Evolutionary conservation across 768 basidiomycete genomes (phyloP), one percentile per base, ranked within the genome.

Genomic region (Gymnopilus dilepis): DNA sequence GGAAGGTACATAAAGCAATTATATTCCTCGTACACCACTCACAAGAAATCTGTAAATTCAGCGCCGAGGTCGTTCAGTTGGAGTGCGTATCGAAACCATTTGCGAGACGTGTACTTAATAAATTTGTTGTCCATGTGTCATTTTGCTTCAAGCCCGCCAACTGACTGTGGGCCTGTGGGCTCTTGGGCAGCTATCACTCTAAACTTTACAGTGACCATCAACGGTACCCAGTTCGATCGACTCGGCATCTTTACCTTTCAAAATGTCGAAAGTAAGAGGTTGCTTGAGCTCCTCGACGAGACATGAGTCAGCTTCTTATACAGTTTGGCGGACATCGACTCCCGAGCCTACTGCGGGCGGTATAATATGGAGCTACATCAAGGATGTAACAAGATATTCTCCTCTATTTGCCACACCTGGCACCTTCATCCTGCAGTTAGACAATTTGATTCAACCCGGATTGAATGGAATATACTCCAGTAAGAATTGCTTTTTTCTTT

Each of bases 251-350:
- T 94, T 65, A 89, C 88, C 5, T 88, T 92, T 69, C 86, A 90
- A 30, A 87, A 91, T 67, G 89, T 90, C 7, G 91, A 92, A 72
- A 90, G 88, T 90, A 67, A 62, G 85, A 37, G 33, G 17, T 24
- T 9, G 15, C 9, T 6, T 15, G 55, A 31, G 26, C 8, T 17
- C 30, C 24, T 43, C 3, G 8, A 12, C 30, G n/a, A n/a, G 3
- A 26, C 19, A 31, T 53, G 19, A 22, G 9, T 21, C 6, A 33
- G 26, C 37, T 48, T 24, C 45, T 22, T 50, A 26, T 37, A 40
- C 7, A 90, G 89, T 92, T 52, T 91, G 91, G 91, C 80, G 91
- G 34, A 91, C 89, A 19, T 91, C 90, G 0, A 93, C 91, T n/a
- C 87, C 91, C 0, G 91, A 93, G 71, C 91, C 91, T 0, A 88